Evolutionary conservation across 768 basidiomycete genomes (phyloP).

Genomic region (Daedaleopsis nitida): DNA sequence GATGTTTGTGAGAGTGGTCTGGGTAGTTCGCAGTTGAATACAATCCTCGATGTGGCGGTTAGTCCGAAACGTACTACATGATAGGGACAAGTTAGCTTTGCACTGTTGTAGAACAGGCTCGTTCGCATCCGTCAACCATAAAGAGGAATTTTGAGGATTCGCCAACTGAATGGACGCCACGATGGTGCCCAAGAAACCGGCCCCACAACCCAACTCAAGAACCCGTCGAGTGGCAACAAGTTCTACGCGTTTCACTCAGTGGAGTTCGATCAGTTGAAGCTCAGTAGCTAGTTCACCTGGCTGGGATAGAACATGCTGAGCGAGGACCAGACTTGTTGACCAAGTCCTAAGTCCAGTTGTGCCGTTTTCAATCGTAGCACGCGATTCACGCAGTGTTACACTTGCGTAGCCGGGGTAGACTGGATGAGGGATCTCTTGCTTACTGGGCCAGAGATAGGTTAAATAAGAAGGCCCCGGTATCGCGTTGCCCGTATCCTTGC

Average conservation of each 20-base stretch:
- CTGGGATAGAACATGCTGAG: slow-evolving; percentile 58
- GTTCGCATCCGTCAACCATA: slow-evolving; percentile 69
- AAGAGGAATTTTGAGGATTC: slow-evolving; percentile 1
- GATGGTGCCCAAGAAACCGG: slow-evolving; percentile 73
- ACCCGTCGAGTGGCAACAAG: slow-evolving; percentile 47
- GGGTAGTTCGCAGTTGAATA: neutral
- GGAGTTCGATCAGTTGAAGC: neutral
- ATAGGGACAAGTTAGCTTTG: slow-evolving; percentile 55
- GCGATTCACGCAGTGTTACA: slow-evolving; percentile 71
- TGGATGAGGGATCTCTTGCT: neutral
- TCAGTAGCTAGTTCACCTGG: slow-evolving; percentile 43
- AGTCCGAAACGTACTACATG: slow-evolving; percentile 61
- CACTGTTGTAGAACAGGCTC: slow-evolving; percentile 64
- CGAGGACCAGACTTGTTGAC: slow-evolving; percentile 69
- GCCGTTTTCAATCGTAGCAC: slow-evolving; percentile 70
- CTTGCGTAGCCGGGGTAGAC: slow-evolving; percentile 35
- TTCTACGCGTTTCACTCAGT: slow-evolving; percentile 30
- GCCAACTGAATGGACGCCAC: slow-evolving; percentile 54
- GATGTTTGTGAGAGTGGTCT: slow-evolving; percentile 61
- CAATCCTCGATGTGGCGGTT: neutral
- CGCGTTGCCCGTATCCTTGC: slow-evolving; percentile 6
- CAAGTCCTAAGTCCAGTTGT: slow-evolving; percentile 83
- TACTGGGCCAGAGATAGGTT: slow-evolving; percentile 63
- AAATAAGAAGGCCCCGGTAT: slow-evolving; percentile 59
- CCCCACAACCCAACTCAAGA: slow-evolving; percentile 76